Evolutionary conservation across 139 green algal genomes (phyloP), one percentile per base, ranked within the genome.

Genomic region (Picochlorum sp.): DNA sequence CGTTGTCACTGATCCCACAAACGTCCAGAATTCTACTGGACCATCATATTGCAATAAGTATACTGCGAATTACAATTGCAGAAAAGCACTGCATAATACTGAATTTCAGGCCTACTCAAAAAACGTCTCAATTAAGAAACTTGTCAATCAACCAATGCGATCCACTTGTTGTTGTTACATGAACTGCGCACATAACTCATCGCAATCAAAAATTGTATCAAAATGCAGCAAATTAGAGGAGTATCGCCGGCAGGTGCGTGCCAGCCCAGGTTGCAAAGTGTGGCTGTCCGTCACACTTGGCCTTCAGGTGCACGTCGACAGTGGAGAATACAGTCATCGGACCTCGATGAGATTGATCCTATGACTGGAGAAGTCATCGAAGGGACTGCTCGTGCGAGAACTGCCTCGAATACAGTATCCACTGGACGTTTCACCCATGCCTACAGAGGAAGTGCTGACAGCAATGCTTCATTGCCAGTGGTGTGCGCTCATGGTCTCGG

Each of bases 401-500:
- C 30, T 44, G 68, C 68, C 6, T 37, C 37, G 20, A 30, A 63
- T 10, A 49, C 24, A 3, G 37, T 75, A 7, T 20, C 50, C 9
- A 60, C 45, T 4, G 67, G 50, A 52, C 8, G 21, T 18, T 54
- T 60, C 38, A 65, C 51, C 0, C 91, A 82, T 82, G 75, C 82
- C 0, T 92, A 87, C 69, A 66, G 85, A 10, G 65, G 56, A 10
- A 24, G 11, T 1, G 59, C 73, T 11, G 38, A 50, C 5, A 45
- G 64, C 21, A 24, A 67, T 4, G 45, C 61, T 11, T 80, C 81
- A 30, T 65, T 71, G 34, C 64, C 24, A 6, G 76, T 91, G 4
- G 60, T 92, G 60, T 77, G 88, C 38, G 66, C 91, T 16, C 86
- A 92, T 58, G 84, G 86, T 52, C 60, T 91, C 10, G 84, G 79